Evolutionary conservation across 805 yeast genomes (phyloP), one percentile per base, ranked within the genome.

Genomic region (Wickerhamiella australiensis): DNA sequence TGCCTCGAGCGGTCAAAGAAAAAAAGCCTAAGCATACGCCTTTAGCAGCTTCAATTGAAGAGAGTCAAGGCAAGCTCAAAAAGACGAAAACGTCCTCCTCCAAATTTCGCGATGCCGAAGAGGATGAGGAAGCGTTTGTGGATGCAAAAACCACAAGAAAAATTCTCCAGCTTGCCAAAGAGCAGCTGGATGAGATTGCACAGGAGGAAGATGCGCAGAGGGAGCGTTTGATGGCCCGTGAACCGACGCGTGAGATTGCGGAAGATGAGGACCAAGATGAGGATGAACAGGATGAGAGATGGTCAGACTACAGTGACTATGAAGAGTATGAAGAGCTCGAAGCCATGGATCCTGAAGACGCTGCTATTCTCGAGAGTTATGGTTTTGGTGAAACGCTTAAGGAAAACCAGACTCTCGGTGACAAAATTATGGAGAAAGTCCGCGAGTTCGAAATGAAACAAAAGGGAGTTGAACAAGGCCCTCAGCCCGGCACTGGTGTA

Each of bases 171-270:
- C 72, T 92, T 54, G 99, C 98, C 17, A 80, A 76, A 58, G 90
- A 83, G 59, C 99, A 92, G 68, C 96, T 87, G 66, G 87, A 84
- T 42, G 99, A 92, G 62, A 64, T 88, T 18, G 88, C 78, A 49
- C 79, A 71, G 44, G 95, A 85, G 42, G 65, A 61, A 18, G 56
- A 50, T 11, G 57, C 54, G 5, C 62, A 59, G 20, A 66, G 62
- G 11, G 61, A 63, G 62, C 62, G 53, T 42, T 58, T 47, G 55
- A 56, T 41, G 54, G 52, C 42, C 3, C 42, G 60, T 54, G 50
- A 59, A 54, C 55, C 65, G 50, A 58, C 69, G 61, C 55, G 56
- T 57, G 56, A 67, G 52, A 58, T 66, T 27, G 70, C 67, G 38
- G 76, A 69, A n/a, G 79, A 74, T 26, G 82, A 76, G 17, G 79